Evolutionary conservation across 2,329 filamentous ascomycete genomes (phyloP).

Genomic region (Pestalotiopsis sp.): DNA sequence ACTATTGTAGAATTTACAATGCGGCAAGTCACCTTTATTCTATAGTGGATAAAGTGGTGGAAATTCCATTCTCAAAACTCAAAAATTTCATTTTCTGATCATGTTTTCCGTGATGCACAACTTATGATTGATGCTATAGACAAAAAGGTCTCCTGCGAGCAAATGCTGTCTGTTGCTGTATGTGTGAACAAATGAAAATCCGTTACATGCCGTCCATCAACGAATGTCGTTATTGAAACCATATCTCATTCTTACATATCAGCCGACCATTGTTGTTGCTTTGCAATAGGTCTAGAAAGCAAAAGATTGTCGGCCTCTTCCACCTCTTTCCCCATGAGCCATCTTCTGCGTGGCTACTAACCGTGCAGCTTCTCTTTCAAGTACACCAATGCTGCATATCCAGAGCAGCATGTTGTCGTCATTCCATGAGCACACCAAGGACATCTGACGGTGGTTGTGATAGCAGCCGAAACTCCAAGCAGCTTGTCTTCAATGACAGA

Average conservation of each 20-base stretch:
- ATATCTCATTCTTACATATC: not conserved
- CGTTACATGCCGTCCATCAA: not conserved
- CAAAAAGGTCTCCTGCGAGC: not conserved
- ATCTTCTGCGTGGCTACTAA: slow-evolving; percentile 21
- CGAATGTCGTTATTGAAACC: not conserved
- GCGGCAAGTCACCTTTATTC: too few relatives aligned
- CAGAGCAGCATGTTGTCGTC: slow-evolving; percentile 69
- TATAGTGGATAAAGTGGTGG: not conserved
- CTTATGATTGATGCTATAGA: not conserved
- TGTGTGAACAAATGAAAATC: not conserved
- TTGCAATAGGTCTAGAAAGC: not conserved
- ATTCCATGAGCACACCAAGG: slow-evolving; percentile 75
- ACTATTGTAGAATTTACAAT: too few relatives aligned
- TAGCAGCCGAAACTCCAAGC: slow-evolving; percentile 56
- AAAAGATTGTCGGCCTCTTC: not conserved
- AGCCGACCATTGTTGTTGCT: not conserved
- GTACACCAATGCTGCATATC: slow-evolving; percentile 68
- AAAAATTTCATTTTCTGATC: not conserved
- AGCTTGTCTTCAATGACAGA: slow-evolving; percentile 53
- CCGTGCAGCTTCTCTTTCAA: slow-evolving; percentile 64
- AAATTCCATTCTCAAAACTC: not conserved
- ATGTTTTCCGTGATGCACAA: not conserved
- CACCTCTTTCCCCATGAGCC: not conserved
- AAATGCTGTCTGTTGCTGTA: not conserved
- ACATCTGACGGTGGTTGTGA: slow-evolving; percentile 66